phyloP scores from a whole-genome alignment of 1,284 basidiomycete genomes.

The Ganoderma resinaceum region DNA sequence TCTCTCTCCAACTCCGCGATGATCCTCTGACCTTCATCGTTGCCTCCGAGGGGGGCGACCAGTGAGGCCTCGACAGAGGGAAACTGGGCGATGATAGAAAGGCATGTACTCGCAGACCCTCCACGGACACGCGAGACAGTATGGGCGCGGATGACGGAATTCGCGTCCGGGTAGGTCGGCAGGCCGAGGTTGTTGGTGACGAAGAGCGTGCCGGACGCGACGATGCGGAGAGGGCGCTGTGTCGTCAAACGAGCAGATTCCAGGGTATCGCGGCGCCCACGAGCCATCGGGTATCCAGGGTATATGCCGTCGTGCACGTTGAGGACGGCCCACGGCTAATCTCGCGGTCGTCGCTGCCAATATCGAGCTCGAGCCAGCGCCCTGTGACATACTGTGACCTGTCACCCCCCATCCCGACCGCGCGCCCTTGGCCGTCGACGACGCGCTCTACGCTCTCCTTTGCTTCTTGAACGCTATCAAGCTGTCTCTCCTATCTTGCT shows the following conservation, averaged over 20 bases:
- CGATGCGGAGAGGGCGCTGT: constrained; percentile 64
- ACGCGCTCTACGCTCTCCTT: neutral
- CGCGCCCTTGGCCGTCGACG: neutral
- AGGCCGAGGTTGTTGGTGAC: constrained; percentile 73
- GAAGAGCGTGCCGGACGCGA: constrained; percentile 81
- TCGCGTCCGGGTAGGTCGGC: constrained; percentile 64
- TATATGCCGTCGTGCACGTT: constrained; percentile 12
- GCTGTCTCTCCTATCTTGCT: neutral
- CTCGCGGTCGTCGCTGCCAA: constrained; percentile 24
- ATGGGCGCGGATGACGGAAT: constrained; percentile 68
- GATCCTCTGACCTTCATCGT: constrained; percentile 69
- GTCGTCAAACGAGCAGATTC: constrained; percentile 27
- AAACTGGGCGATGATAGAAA: constrained; percentile 78
- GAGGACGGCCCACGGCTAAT: constrained; percentile 12
- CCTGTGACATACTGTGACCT: neutral
- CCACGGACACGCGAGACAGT: constrained; percentile 70
- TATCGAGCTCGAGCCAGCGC: constrained; percentile 7
- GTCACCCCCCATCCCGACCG: neutral
- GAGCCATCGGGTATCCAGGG: constrained; percentile 36
- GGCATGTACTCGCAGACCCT: constrained; percentile 72
- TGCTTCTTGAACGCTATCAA: neutral
- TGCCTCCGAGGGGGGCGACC: constrained; percentile 77
- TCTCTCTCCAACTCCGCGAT: constrained; percentile 69
- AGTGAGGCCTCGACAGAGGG: constrained; percentile 68
- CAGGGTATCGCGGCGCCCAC: constrained; percentile 41